Base-by-base conservation (phyloP, 2,329 filamentous ascomycete species). In the Akanthomyces lecanii region DNA sequence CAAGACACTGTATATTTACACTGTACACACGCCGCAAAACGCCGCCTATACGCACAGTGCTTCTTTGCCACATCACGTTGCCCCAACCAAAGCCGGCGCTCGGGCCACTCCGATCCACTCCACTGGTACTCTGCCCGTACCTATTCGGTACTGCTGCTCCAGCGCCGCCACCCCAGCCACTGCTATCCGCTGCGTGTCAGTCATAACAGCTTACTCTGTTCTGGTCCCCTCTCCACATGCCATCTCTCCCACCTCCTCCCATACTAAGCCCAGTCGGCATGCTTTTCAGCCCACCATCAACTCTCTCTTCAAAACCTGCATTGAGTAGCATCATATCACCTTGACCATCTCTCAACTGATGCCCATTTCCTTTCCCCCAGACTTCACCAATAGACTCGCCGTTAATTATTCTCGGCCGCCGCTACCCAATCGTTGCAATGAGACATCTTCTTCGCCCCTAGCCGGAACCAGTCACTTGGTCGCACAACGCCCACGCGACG, bases 41-140 rank as follows among this genome's bases (percentile, higher is more conserved):
- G 16, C 36, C 18, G 16, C 7, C 28, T 30, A 6, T 16, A 33
- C 11, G 25, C 38, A 61, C 57, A 61, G 57, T 61, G 56, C 36
- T n/a, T 21, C n/a, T 14, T 6, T 14, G 4, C 1, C 33, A 8
- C 14, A 28, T 3, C 5, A 11, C 11, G 33, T n/a, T 33, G 18
- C 18, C 5, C 28, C 50, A 47, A 58, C 38, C 30, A 38, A 18
- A 28, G 30, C 10, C 40, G 3, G 30, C 52, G 52, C 60, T 62
- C 60, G 40, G 52, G n/a, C 60, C 60, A 62, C 11, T 6, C 40
- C 1, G 44, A 5, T 25, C 52, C 45, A 42, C 36, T 30, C 42
- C 36, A 5, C 44, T 42, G 45, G 60, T 57, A 62, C 42, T 45
- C 33, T 42, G 44, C 14, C 60, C 52, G 60, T 62, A 36, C 33